phyloP scores from a whole-genome alignment of 2,329 filamentous ascomycete genomes.

The Fusarium pseudocircinatum region DNA sequence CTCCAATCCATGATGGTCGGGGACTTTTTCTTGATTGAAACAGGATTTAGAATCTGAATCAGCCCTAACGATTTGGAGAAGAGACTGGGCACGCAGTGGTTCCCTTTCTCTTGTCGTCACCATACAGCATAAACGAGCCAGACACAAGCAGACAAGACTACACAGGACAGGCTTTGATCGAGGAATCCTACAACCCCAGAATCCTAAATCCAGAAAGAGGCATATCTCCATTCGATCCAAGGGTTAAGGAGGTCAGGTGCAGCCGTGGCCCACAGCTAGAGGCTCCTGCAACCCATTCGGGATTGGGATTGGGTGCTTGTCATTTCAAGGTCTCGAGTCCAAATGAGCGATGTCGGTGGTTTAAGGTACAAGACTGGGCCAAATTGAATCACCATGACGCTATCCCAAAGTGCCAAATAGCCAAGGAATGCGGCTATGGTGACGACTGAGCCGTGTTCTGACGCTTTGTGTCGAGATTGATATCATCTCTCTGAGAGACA shows the following conservation, averaged over 20 bases:
- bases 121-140: constrained; percentile 12
- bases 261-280: constrained; percentile 38
- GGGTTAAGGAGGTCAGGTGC: constrained; percentile 41
- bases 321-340: constrained; percentile 18
- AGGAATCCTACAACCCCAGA: constrained; percentile 28
- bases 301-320: constrained; percentile 28
- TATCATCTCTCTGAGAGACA: background rate
- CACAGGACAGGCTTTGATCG: constrained; percentile 14
- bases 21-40: constrained; percentile 18
- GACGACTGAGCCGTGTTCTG: background rate
- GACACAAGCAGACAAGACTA: background rate
- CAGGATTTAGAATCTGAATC: constrained; percentile 16
- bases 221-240: constrained; percentile 39
- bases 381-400: constrained; percentile 41
- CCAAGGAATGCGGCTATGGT: background rate
- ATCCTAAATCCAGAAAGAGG: constrained; percentile 34
- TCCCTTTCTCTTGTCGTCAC: constrained; percentile 27
- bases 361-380: background rate
- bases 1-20: constrained; percentile 18
- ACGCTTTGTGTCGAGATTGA: constrained; percentile 16
- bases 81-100: background rate
- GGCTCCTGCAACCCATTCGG: constrained; percentile 39
- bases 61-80: constrained; percentile 40
- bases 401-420: background rate
- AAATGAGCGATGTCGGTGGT: constrained; percentile 30